Base-by-base conservation (phyloP, 163 green algal genomes). In the Chlorella variabilis region DNA sequence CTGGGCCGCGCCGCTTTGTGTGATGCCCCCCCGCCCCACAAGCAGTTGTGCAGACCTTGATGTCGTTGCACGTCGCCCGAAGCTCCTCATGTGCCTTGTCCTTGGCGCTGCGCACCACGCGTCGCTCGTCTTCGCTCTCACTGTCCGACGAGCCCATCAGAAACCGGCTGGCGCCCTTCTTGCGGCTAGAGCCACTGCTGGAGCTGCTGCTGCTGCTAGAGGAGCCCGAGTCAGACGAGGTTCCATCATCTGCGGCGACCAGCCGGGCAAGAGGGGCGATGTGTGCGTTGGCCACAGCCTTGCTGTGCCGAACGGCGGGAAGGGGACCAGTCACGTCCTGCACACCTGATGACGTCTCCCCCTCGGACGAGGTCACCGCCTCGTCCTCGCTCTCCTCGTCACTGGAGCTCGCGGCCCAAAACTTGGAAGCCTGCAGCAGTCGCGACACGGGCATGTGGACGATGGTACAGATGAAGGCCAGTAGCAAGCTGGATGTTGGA, bases 61-160 rank as follows among this genome's bases (percentile, higher is more conserved):
- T 95, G 51, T 98, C 95, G 27, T 97, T 93, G 76, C 91, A 96
- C n/a, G 89, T 93, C 8, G 86, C 62, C 9, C 63, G 51, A 79
- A 99, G 90, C 85, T 99, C 96, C n/a, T 95, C 95, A 45, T 94
- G 92, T 2, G 94, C 87, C 87, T 97, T 96, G 85, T 98, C 94
- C 85, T 97, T 98, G 58, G 94, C 93, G 66, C 83, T 93, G 56
- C 92, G 87, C 42, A 99, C 92, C n/a, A 98, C 93, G 27, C 93
- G 90, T 54, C 91, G 87, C 75, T 96, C 92, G 36, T 97, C 91
- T 33, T 98, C 95, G 20, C 83, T 92, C 70, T 96, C 91, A 18
- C 86, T 93, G 66, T 97, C 94, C 62, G 82, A 91, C 7, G 88
- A 94, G 2, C 91, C 93, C 38, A 92, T 88, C 83, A 96, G 78